These are phyloP conservation scores for Flueggea neowawraea DNA, from an alignment of 441 rosid species.

Conservation along the genomic window DNA sequence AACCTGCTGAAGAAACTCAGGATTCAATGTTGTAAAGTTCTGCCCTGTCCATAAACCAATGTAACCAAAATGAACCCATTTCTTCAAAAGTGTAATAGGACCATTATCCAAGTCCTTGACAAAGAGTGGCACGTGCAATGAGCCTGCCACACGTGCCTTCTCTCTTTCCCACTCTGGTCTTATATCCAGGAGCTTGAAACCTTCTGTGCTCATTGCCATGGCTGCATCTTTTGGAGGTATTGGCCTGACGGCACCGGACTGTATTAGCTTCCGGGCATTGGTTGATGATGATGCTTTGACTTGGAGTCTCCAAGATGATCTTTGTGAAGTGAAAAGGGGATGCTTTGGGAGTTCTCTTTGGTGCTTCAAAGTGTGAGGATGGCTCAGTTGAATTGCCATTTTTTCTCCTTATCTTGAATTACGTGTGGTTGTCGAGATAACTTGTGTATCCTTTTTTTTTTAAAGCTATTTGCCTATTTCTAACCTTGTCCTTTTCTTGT, in stretches of 20 bases:
- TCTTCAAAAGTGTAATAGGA: conserved; percentile 73
- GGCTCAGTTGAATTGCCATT: too few relatives aligned
- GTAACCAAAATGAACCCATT: conserved; percentile 95
- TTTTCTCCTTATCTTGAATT: too few relatives aligned
- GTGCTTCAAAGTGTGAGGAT: too few relatives aligned
- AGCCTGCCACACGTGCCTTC: conserved; percentile 72
- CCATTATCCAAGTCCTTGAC: conserved; percentile 65
- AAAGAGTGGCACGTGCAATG: conserved; percentile 78
- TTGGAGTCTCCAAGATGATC: conserved; percentile 1
- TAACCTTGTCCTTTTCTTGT: too few relatives aligned
- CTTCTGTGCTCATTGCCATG: conserved; percentile 43
- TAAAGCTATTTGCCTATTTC: too few relatives aligned
- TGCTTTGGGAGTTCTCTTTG: too few relatives aligned
- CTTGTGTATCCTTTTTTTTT: too few relatives aligned
- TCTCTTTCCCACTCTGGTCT: conserved; percentile 85
- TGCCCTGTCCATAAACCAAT: conserved; percentile 96
- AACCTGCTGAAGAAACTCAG: conserved; percentile 51
- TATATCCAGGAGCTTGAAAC: conserved; percentile 64
- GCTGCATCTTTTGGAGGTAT: conserved; percentile 62
- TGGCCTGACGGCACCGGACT: conserved; percentile 58
- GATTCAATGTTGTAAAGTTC: conserved; percentile 64
- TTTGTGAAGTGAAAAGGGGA: too few relatives aligned
- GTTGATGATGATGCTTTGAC: conserved; percentile 24
- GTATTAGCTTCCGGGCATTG: conserved; percentile 49
- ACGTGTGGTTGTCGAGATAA: too few relatives aligned